Evolutionary conservation across 2,329 filamentous ascomycete species (phyloP), one percentile per base, ranked within the genome.

Genomic region (Ophiostoma montium): DNA sequence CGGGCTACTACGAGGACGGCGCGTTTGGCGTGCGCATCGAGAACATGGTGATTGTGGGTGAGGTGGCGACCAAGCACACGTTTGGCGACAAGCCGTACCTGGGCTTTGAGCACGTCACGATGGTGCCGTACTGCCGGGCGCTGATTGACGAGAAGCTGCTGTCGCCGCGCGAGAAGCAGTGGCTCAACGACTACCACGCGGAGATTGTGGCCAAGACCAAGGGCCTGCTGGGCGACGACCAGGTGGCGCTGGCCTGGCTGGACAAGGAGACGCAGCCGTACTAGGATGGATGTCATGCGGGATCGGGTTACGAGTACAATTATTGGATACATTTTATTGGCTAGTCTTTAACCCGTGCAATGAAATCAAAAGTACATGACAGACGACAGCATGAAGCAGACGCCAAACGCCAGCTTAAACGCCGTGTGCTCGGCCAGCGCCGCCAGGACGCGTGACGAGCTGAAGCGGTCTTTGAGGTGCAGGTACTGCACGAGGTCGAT

Each of bases 1-100:
- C 92, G 2, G 92, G 92, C 30, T 98, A 89, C 68, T 98, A 98
- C 63, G 89, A 96, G 64, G 92, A 98, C 59, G 90, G 88, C 44
- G 80, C 80, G 35, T 98, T 94, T 60, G 92, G 92, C 16, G 92
- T 98, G 57, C 83, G 92, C 16, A 95, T 95, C 59, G 92, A 98
- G 67, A 98, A 98, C 63, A 80, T 98, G 59, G 79, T 94, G 55
- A 83, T 96, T 72, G 87, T 94, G 30, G 83, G 78, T 56, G 88
- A 95, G 62, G 82, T 84, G n/a, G 72, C 89, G 65, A 95, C 90
- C 5, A 81, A 82, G 53, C 76, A 94, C 65, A 79, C 81, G 33
- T 96, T 96, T 61, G 90, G 89, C 18, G 90, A 95, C 58, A 95
- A 94, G 68, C 84, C 89, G 2, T 98, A 86, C 67, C 71, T 96